phyloP scores from a whole-genome alignment of 345 rosid species.

The Pistacia atlantica region DNA sequence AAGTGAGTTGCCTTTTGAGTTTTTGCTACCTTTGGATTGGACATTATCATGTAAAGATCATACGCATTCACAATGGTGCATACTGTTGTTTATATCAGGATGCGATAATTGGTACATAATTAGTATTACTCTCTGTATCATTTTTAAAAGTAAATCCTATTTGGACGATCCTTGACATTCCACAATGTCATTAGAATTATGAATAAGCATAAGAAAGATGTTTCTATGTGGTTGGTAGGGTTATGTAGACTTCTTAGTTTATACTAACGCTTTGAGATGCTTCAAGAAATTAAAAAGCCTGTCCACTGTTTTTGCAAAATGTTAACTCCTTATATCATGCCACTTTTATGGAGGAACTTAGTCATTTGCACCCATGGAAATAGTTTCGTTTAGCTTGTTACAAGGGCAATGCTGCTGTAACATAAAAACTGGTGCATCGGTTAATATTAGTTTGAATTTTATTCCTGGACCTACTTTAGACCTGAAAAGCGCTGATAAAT shows the following conservation, averaged over 20 bases:
- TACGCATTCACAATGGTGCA: background rate
- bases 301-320: background rate
- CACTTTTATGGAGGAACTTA: background rate
- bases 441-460: background rate
- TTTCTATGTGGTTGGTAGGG: background rate
- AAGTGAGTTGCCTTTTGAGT: constrained; percentile 53
- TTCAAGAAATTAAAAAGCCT: background rate
- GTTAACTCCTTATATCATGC: no score
- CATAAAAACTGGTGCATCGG: background rate
- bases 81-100: no score
- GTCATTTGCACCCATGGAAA: background rate
- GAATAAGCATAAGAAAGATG: background rate
- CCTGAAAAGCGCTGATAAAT: background rate
- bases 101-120: no score
- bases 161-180: background rate
- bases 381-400: background rate
- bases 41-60: background rate
- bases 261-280: background rate
- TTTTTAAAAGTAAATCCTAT: background rate
- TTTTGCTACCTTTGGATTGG: background rate
- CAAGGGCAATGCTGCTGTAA: background rate
- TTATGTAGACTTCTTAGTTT: background rate
- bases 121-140: background rate
- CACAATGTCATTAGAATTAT: background rate
- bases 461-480: background rate